Evolutionary conservation across 805 yeast genomes (phyloP).

Genomic region (Pichia cabralensis): DNA sequence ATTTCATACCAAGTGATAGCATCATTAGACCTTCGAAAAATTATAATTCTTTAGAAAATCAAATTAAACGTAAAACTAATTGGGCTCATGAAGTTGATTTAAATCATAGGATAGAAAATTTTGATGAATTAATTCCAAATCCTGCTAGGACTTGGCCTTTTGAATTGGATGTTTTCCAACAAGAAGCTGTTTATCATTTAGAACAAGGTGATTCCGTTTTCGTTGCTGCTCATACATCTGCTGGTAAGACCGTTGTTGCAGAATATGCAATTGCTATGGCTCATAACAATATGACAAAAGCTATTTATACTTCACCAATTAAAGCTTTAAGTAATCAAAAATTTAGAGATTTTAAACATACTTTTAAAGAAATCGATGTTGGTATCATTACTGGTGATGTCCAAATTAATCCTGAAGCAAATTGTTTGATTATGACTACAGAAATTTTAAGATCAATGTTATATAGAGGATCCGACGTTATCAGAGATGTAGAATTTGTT

Average conservation of each 20-base stretch:
- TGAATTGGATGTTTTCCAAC: conserved; percentile 88
- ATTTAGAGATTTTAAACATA: conserved; percentile 87
- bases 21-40: conserved; percentile 18
- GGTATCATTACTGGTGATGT: conserved; percentile 99
- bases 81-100: conserved; percentile 97
- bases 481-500: conserved; percentile 99
- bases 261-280: conserved; percentile 99
- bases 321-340: conserved; percentile 93
- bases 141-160: conserved; percentile 95
- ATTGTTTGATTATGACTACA: conserved; percentile 97
- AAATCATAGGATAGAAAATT: conserved; percentile 73
- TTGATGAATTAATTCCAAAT: conserved; percentile 79
- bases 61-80: conserved; percentile 29
- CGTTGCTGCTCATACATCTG: conserved; percentile 98
- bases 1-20: conserved; percentile 20
- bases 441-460: conserved; percentile 96
- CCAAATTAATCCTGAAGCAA: conserved; percentile 96
- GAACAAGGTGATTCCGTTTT: conserved; percentile 98
- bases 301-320: conserved; percentile 93
- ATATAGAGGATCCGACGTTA: conserved; percentile 93
- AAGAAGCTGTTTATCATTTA: conserved; percentile 91
- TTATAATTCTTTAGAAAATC: conserved; percentile 1
- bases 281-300: conserved; percentile 88
- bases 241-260: conserved; percentile 97
- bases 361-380: conserved; percentile 81